phyloP scores from a whole-genome alignment of 2,329 filamentous ascomycete species.

The Penicillium sp. region DNA sequence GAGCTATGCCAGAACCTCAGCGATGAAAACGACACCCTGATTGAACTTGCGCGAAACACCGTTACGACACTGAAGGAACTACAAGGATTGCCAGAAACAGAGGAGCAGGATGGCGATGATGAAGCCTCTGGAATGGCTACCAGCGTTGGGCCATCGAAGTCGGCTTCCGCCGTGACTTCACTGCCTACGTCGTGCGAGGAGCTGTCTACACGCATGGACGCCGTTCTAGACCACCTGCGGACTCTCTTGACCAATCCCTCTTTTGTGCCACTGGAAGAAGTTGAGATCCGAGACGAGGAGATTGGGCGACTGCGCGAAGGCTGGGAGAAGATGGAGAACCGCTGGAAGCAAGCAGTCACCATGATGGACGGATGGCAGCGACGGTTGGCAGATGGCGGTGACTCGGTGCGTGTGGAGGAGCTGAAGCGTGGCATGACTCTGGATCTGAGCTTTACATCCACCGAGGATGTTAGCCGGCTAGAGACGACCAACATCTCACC shows the following conservation, averaged over 20 bases:
- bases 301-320: slow-evolving; percentile 81
- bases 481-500: slow-evolving; percentile 38
- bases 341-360: slow-evolving; percentile 86
- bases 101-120: slow-evolving; percentile 38
- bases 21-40: slow-evolving; percentile 87
- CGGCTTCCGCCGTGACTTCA: slow-evolving; percentile 44
- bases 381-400: slow-evolving; percentile 64
- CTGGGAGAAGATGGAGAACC: slow-evolving; percentile 90
- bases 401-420: slow-evolving; percentile 51
- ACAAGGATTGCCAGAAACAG: slow-evolving; percentile 55
- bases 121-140: slow-evolving; percentile 40
- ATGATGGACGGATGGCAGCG: slow-evolving; percentile 93
- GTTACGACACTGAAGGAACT: slow-evolving; percentile 70
- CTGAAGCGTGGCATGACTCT: slow-evolving; percentile 52
- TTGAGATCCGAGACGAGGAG: slow-evolving; percentile 89
- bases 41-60: slow-evolving; percentile 73
- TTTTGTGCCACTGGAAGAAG: slow-evolving; percentile 93
- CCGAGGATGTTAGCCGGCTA: slow-evolving; percentile 23
- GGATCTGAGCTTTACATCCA: slow-evolving; percentile 42
- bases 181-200: slow-evolving; percentile 69
- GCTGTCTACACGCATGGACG: slow-evolving; percentile 74
- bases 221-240: slow-evolving; percentile 79
- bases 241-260: slow-evolving; percentile 91
- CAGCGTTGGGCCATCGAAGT: slow-evolving; percentile 32
- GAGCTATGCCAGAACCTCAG: slow-evolving; percentile 81